A percentile compares a stretch with the other conserved stretches of the same genome.
These are phyloP conservation scores for Ceratocystis huliohia DNA, from an alignment of 2,329 filamentous ascomycete species.

Conservation along the genomic window DNA sequence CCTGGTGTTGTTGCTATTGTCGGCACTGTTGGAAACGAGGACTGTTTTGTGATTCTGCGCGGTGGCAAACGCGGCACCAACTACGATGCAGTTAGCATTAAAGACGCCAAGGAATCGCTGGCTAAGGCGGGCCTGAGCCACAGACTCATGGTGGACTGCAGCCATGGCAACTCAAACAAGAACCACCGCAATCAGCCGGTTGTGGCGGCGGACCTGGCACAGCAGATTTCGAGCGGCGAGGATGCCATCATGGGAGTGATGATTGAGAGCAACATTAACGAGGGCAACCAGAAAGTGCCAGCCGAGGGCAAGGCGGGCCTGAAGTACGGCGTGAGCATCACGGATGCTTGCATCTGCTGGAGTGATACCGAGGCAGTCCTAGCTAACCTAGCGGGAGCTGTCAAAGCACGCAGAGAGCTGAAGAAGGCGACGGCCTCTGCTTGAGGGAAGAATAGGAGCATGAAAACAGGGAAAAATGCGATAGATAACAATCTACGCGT, in stretches of 20 bases:
- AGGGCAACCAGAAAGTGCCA: slow-evolving; percentile 86
- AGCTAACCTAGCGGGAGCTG: slow-evolving; percentile 63
- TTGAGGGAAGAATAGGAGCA: neutral
- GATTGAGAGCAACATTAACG: slow-evolving; percentile 96
- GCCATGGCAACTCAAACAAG: slow-evolving; percentile 91
- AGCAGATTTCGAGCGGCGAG: slow-evolving; percentile 78
- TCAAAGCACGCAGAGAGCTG: slow-evolving; percentile 54
- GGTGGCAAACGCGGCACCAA: slow-evolving; percentile 91
- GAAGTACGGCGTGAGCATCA: slow-evolving; percentile 91
- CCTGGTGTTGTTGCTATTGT: slow-evolving; percentile 91
- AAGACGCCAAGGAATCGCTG: slow-evolving; percentile 68
- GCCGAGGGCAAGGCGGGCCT: slow-evolving; percentile 71
- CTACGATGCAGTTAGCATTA: slow-evolving; percentile 75
- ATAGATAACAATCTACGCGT: slow-evolving; percentile 15
- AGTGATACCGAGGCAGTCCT: slow-evolving; percentile 74
- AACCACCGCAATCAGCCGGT: slow-evolving; percentile 96
- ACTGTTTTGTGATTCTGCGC: slow-evolving; percentile 91
- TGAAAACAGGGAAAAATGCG: slow-evolving; percentile 17
- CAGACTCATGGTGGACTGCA: slow-evolving; percentile 94
- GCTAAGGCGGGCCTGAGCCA: slow-evolving; percentile 59
- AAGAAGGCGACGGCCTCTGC: slow-evolving; percentile 20
- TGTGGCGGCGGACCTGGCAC: slow-evolving; percentile 68
- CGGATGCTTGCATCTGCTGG: slow-evolving; percentile 94
- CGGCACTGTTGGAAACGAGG: slow-evolving; percentile 84
- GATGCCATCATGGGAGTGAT: slow-evolving; percentile 88